Evolutionary conservation across 2,329 filamentous ascomycete genomes (phyloP).

Genomic region (Monilinia polystroma): DNA sequence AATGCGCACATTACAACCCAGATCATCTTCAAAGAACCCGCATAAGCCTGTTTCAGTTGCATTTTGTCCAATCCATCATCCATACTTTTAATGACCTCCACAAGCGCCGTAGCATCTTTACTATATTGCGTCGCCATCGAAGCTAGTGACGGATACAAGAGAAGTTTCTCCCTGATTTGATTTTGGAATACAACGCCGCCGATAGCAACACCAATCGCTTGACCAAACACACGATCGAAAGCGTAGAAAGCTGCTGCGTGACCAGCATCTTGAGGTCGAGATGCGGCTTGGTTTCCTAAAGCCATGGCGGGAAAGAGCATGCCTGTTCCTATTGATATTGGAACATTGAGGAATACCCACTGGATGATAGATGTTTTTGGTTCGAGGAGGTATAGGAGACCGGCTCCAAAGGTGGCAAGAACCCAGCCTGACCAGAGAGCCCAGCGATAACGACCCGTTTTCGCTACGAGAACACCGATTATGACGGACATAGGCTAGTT

Average conservation of each 20-base stretch:
- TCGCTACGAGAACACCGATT: slow-evolving; percentile 54
- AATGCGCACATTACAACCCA: slow-evolving; percentile 57
- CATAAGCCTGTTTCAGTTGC: slow-evolving; percentile 52
- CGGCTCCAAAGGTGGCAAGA: slow-evolving; percentile 57
- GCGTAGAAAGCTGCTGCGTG: slow-evolving; percentile 64
- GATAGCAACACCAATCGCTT: slow-evolving; percentile 64
- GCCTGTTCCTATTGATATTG: slow-evolving; percentile 63
- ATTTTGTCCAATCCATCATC: slow-evolving; percentile 42
- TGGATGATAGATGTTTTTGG: slow-evolving; percentile 49
- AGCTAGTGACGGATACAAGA: slow-evolving; percentile 30
- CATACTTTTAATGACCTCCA: slow-evolving; percentile 36
- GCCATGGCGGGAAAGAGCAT: slow-evolving; percentile 64
- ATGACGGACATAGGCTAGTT: slow-evolving; percentile 52
- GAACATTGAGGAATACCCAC: slow-evolving; percentile 62
- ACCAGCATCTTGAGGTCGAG: slow-evolving; percentile 55
- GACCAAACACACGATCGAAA: slow-evolving; percentile 65
- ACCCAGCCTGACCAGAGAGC: slow-evolving; percentile 58
- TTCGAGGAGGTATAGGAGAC: slow-evolving; percentile 52
- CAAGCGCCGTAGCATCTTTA: slow-evolving; percentile 38
- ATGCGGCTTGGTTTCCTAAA: slow-evolving; percentile 62
- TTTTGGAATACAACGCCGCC: slow-evolving; percentile 72
- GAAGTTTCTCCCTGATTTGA: slow-evolving; percentile 41
- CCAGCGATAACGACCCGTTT: slow-evolving; percentile 59
- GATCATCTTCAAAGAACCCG: slow-evolving; percentile 53
- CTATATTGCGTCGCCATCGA: slow-evolving; percentile 33